These are phyloP conservation scores for Plasmodium knowlesi DNA, from an alignment of 169 alveolate genomes.

Conservation along the genomic window DNA sequence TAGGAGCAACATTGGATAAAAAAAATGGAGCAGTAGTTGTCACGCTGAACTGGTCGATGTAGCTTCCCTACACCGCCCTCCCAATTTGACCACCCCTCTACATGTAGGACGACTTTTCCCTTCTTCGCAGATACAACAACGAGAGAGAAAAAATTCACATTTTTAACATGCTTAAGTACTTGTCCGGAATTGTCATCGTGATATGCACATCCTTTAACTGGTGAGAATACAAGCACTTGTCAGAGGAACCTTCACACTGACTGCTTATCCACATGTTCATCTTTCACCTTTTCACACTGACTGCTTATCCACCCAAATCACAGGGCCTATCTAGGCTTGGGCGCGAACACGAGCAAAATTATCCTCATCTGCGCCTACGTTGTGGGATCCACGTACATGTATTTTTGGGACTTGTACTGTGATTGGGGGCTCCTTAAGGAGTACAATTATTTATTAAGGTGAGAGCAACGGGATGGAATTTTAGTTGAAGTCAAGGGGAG, in stretches of 20 bases:
- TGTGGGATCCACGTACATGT: conserved; percentile 87
- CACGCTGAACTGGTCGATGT: background rate
- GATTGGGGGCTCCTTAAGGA: conserved; percentile 90
- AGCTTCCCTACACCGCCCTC: background rate
- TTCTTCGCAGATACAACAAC: conserved; percentile 77
- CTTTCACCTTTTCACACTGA: background rate
- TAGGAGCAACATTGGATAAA: background rate
- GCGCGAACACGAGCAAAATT: conserved; percentile 75
- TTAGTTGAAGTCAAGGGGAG: background rate
- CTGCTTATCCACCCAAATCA: background rate
- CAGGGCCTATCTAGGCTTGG: conserved; percentile 67
- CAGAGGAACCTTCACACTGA: background rate
- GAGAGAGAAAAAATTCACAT: conserved; percentile 28
- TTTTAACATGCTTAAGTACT: conserved; percentile 41
- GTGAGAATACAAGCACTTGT: background rate
- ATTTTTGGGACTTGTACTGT: conserved; percentile 88
- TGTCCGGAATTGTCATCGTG: conserved; percentile 72
- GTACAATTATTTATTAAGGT: conserved; percentile 78
- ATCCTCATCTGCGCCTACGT: conserved; percentile 84
- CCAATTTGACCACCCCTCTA: background rate
- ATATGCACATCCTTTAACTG: conserved; percentile 74
- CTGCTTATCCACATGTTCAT: background rate
- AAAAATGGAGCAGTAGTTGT: background rate
- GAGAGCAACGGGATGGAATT: background rate
- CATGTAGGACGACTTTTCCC: conserved; percentile 45